Evolutionary conservation across 257 asterid genomes (phyloP).

Genomic region (Solanum etuberosum): DNA sequence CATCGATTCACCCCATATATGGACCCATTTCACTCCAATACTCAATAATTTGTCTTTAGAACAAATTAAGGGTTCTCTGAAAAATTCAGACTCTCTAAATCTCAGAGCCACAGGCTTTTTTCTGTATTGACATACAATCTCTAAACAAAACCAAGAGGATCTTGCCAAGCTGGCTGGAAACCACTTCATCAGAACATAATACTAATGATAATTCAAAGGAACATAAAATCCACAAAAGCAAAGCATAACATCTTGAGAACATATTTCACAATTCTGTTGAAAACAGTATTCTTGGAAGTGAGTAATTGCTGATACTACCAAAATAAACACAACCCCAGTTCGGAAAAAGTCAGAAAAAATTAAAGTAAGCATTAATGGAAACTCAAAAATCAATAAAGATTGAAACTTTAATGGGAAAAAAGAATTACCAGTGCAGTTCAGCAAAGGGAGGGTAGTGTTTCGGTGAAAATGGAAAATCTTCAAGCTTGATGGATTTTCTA

Average conservation of each 20-base stretch:
- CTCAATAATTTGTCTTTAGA: background rate
- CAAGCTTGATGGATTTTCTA: background rate
- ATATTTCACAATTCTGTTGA: background rate
- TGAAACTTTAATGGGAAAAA: background rate
- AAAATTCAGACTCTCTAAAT: background rate
- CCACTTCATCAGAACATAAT: background rate
- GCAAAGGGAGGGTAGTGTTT: slow-evolving; percentile 8
- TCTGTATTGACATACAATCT: background rate
- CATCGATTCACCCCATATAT: background rate
- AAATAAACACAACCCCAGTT: background rate
- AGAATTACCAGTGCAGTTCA: slow-evolving; percentile 31
- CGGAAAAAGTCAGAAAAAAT: background rate
- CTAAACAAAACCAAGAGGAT: background rate
- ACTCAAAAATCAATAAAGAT: background rate
- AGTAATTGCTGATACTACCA: background rate
- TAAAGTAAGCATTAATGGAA: background rate
- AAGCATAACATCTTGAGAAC: background rate
- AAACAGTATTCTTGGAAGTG: background rate
- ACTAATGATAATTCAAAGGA: background rate
- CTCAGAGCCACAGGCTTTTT: background rate
- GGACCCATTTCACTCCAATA: background rate
- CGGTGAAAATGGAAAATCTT: slow-evolving; percentile 13
- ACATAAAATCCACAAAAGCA: background rate
- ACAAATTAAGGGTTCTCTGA: background rate
- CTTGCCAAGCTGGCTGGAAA: background rate